Base-by-base conservation (phyloP, 2,329 filamentous ascomycete genomes). In the Amauroascus verrucosus region DNA sequence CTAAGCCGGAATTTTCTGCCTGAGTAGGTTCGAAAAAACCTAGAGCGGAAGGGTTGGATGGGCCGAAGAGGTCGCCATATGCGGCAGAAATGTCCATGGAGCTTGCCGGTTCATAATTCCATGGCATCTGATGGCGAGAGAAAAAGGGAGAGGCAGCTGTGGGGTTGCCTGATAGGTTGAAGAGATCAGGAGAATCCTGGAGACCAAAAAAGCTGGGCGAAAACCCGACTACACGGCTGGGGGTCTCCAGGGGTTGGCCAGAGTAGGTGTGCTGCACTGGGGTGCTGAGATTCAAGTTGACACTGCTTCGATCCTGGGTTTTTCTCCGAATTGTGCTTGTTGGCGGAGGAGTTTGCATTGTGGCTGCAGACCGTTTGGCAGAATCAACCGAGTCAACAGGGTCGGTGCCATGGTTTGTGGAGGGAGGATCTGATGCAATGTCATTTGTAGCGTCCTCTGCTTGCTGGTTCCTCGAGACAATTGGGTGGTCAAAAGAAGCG, bases 271-370 rank as follows among this genome's bases (percentile, higher is more conserved):
- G 40, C 11, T 56, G 54, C 40, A 52, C 13, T 9, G 55, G 55
- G 11, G 55, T 57, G 20, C 37, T 45, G 7, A 45, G 41, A 28
- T 26, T 30, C 46, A 45, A 26, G 26, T 20, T 16, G 48, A 6
- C 38, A 24, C n/a, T 54, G 38, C 14, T 47, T 14, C 43, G 56
- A 22, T 65, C 65, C 48, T 62, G 69, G 58, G 68, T 64, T 56
- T 71, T 72, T 58, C 77, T 74, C 61, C 75, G 72, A 5, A 74
- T 77, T 16, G 77, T 78, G 65, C 79, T 74, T 24, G 79, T 82
- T 2, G 80, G 79, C 47, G 80, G 80, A 32, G 80, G 80, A 11
- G 80, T 83, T 65, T 82, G 79, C 71, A 82, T 81, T 13, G 70
- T 72, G 32, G 70, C 70, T 26, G 50, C 50, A 47, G 50, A 53